Base-by-base conservation (phyloP, 768 basidiomycete genomes). In the Boletus eberwhitei region DNA sequence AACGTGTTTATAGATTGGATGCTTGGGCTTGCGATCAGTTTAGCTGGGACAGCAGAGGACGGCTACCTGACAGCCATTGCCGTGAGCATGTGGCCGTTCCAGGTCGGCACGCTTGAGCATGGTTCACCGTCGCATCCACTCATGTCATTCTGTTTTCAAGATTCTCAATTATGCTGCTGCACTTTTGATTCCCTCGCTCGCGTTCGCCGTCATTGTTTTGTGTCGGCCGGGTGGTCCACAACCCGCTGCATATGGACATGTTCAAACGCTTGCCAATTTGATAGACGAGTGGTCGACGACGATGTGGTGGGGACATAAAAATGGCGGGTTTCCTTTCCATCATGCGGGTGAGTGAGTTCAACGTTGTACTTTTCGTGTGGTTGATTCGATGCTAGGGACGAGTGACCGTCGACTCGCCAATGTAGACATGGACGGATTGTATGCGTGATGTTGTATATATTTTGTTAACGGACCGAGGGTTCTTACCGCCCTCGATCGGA, bases 281-380 rank as follows among this genome's bases (percentile, higher is more conserved):
- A 60, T 71, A 35, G 73, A 74, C 51, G 70, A 74, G n/a, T 69
- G 73, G 73, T 67, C 68, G n/a, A 53, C 61, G 1, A 66, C 54
- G 8, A 67, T 71, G 58, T 65, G 69, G 68, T 71, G 69, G 63
- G 69, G 64, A 17, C 58, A 61, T 21, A 71, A 69, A n/a, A 39
- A 41, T 1, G 32, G 14, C 13, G 54, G 58, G 34, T 49, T 19
- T 22, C 42, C 50, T 0, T 43, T 19, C 26, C 47, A 31, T 42
- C 65, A 60, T 52, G 65, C 67, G 1, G 69, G 69, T 63, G 52
- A 51, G 67, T 56, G 32, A 51, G 22, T 42, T 21, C 11, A 31
- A n/a, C 8, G 19, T 29, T 14, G n/a, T 2, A 19, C 16, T 16
- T 35, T 52, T 13, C n/a, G n/a, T 2, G 45, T 42, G 11, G 44